phyloP scores from a whole-genome alignment of 805 yeast species.

The Candida succiphila region DNA sequence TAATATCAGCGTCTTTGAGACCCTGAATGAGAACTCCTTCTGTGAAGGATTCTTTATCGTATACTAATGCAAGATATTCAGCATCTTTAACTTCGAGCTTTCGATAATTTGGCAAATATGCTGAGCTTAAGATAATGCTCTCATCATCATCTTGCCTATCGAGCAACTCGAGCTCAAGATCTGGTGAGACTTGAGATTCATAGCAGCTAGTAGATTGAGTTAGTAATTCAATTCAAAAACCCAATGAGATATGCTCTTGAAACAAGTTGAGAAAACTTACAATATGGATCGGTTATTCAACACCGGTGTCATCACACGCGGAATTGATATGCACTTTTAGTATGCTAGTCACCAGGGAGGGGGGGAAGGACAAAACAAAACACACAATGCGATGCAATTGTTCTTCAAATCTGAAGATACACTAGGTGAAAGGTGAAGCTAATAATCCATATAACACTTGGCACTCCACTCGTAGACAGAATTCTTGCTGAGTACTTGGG shows the following conservation, averaged over 20 bases:
- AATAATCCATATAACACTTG: no score
- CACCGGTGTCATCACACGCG: not conserved
- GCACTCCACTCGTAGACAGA: no score
- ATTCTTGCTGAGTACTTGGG: no score
- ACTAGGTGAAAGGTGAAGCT: no score
- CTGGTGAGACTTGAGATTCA: constrained; percentile 8
- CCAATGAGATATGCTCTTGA: not conserved
- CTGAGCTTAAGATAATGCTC: constrained; percentile 4
- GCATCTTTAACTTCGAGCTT: constrained; percentile 7
- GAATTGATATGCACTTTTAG: no score
- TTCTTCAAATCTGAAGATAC: no score
- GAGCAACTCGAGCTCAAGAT: constrained; percentile 6
- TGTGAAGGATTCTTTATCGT: not conserved
- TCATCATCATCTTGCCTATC: constrained; percentile 3
- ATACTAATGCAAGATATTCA: constrained; percentile 9
- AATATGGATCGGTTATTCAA: not conserved
- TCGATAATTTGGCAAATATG: constrained; percentile 5
- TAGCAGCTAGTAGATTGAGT: constrained; percentile 5
- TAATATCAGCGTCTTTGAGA: constrained; percentile 4
- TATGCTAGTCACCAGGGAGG: not conserved
- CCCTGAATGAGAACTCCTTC: constrained; percentile 7
- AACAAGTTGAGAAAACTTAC: not conserved
- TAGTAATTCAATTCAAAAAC: not conserved
- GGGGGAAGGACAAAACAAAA: not conserved
- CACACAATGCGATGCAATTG: not conserved